A percentile compares a stretch with the other conserved stretches of the same genome.
These are phyloP conservation scores for Salix exigua DNA, from an alignment of 345 rosid genomes.

Conservation along the genomic window DNA sequence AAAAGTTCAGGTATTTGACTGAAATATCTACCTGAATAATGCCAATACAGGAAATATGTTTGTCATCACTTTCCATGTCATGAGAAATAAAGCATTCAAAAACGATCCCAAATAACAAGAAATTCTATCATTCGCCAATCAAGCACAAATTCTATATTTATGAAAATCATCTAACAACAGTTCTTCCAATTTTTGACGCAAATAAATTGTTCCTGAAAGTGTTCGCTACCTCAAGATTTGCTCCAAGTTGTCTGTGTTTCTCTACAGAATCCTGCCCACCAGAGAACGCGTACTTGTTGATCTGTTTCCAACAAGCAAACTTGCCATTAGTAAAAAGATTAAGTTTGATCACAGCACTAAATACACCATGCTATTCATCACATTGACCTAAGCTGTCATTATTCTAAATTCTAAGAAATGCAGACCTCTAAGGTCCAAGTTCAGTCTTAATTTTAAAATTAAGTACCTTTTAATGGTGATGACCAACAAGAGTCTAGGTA, in stretches of 20 bases:
- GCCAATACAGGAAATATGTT: conserved; percentile 1
- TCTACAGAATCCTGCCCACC: conserved; percentile 80
- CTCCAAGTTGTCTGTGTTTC: conserved; percentile 67
- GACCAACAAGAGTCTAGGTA: not conserved
- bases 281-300: conserved; percentile 73
- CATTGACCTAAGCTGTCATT: not conserved
- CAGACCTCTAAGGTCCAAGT: not conserved
- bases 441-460: not conserved
- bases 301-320: conserved; percentile 36
- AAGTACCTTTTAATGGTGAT: no score
- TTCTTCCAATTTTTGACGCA: not conserved
- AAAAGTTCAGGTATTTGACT: conserved; percentile 70
- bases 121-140: not conserved
- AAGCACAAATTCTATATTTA: not conserved
- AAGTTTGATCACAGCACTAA: not conserved
- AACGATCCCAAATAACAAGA: not conserved
- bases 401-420: not conserved
- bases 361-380: not conserved
- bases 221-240: conserved; percentile 74
- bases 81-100: not conserved
- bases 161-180: not conserved
- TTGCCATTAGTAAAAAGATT: not conserved
- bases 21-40: conserved; percentile 74
- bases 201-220: not conserved
- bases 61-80: not conserved